Evolutionary conservation across 2,329 filamentous ascomycete species (phyloP).

Genomic region (Leptographium lundbergii): DNA sequence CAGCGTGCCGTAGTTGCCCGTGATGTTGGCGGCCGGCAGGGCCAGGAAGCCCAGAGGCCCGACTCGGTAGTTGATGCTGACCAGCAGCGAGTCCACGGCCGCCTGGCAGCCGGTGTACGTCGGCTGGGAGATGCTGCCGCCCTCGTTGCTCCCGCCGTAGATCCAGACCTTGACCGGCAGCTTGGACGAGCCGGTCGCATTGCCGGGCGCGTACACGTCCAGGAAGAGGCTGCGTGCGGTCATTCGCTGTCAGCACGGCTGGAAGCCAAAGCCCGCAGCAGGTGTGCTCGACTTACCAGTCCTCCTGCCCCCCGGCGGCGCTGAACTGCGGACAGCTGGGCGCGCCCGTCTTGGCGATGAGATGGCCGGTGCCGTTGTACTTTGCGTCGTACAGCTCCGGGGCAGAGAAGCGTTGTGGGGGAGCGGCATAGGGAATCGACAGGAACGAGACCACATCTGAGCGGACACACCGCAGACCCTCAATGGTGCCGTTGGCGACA

Average conservation of each 20-base stretch:
- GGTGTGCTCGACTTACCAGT: background rate
- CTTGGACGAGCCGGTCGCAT: constrained; percentile 23
- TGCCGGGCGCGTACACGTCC: constrained; percentile 46
- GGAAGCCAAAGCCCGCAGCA: background rate
- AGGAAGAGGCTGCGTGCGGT: constrained; percentile 38
- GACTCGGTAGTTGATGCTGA: background rate
- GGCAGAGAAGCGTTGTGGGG: constrained; percentile 14
- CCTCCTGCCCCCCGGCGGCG: background rate
- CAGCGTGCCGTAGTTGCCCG: background rate
- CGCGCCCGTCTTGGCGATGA: background rate
- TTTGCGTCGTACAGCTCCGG: constrained; percentile 14
- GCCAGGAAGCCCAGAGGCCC: background rate
- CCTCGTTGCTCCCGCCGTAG: constrained; percentile 12
- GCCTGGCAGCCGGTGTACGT: background rate
- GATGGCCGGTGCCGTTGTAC: background rate
- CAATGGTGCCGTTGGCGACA: background rate
- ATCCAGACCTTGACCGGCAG: constrained; percentile 17
- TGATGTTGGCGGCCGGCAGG: background rate
- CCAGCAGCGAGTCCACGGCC: background rate
- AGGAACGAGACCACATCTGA: constrained; percentile 9
- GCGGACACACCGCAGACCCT: background rate
- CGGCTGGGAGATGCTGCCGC: background rate
- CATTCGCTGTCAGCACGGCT: background rate
- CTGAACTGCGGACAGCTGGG: constrained; percentile 2
- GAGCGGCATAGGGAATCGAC: constrained; percentile 18